Conservation (phyloP, 1,139 yeast genomes). For the Suhomyces anneliseae region DNA sequence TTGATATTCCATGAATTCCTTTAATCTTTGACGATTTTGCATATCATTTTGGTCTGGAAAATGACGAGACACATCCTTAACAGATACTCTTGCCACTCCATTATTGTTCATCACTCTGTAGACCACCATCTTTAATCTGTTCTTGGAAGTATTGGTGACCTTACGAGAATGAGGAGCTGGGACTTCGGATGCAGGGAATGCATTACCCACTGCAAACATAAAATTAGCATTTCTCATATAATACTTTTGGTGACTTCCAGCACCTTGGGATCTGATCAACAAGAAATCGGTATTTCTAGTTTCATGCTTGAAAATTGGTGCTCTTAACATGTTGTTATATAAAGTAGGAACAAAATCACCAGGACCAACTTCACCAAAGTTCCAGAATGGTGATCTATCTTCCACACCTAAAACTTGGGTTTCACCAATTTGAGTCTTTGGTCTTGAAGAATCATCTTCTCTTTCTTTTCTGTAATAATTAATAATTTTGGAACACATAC, state of each 20-base stretch:
- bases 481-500: conserved; percentile 93
- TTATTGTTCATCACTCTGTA: conserved; percentile 80
- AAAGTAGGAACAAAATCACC: conserved; percentile 93
- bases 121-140: conserved; percentile 90
- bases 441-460: conserved; percentile 82
- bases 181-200: conserved; percentile 88
- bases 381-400: conserved; percentile 97
- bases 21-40: conserved; percentile 93
- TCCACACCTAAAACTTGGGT: conserved; percentile 94
- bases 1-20: conserved; percentile 98
- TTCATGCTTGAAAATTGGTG: conserved; percentile 91
- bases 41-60: conserved; percentile 97
- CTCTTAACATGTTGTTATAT: conserved; percentile 87
- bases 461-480: conserved; percentile 86
- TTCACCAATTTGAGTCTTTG: conserved; percentile 88
- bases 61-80: conserved; percentile 85
- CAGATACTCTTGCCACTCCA: conserved; percentile 73
- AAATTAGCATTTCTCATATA: conserved; percentile 66
- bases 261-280: conserved; percentile 77
- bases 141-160: conserved; percentile 90
- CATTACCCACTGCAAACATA: conserved; percentile 86
- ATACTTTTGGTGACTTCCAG: conserved; percentile 56
- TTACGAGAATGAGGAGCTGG: conserved; percentile 98
- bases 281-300: conserved; percentile 77
- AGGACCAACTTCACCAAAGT: conserved; percentile 93